Evolutionary conservation across 2,329 filamentous ascomycete species (phyloP).

Genomic region (Calonectria pseudoturangicola): DNA sequence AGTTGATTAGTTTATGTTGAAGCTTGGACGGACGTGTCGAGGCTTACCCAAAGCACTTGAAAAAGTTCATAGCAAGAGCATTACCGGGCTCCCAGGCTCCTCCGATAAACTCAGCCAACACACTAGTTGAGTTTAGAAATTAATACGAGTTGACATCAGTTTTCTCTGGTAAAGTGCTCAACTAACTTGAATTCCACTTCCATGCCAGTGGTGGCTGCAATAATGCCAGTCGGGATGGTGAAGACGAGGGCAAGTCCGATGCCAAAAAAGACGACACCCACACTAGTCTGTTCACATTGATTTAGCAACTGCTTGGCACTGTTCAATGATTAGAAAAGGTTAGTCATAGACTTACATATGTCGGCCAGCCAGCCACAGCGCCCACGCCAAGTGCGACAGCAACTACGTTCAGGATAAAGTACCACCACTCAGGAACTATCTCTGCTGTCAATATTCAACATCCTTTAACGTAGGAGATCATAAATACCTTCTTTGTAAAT

Average conservation of each 20-base stretch:
- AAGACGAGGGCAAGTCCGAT: constrained; percentile 65
- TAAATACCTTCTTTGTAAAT: constrained; percentile 60
- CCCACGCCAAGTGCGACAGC: constrained; percentile 60
- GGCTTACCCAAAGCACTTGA: constrained; percentile 64
- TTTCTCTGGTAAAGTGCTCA: accelerated
- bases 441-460: background rate
- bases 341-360: constrained; percentile 39
- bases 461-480: accelerated
- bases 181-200: constrained; percentile 63
- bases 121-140: constrained; percentile 41
- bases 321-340: too few species aligned
- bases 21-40: too few species aligned
- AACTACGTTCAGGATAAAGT: constrained; percentile 50
- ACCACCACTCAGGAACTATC: constrained; percentile 69
- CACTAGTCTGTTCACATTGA: constrained; percentile 57
- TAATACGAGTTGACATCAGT: background rate
- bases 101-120: constrained; percentile 68
- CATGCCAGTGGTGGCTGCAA: constrained; percentile 66
- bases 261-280: constrained; percentile 66
- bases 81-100: constrained; percentile 65
- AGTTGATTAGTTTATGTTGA: background rate
- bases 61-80: constrained; percentile 68
- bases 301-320: background rate
- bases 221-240: constrained; percentile 66
- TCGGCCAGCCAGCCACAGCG: constrained; percentile 62